These are phyloP conservation scores for Picocystis sp. DNA, from an alignment of 163 green algal genomes.

Conservation along the genomic window DNA sequence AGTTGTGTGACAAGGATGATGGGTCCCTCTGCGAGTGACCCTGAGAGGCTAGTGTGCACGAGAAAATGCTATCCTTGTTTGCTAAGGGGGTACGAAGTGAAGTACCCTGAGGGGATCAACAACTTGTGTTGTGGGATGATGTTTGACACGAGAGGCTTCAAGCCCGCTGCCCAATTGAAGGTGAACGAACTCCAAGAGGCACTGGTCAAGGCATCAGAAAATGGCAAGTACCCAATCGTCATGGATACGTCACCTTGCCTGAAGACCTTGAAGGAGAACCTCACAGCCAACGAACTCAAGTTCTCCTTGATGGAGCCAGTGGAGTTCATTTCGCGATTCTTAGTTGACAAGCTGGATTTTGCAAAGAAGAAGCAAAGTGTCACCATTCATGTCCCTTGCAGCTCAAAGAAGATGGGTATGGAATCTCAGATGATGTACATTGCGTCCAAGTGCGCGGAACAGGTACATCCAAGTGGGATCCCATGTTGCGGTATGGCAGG, in stretches of 20 bases:
- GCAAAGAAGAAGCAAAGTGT: conserved; percentile 53
- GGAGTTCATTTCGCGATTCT: conserved; percentile 80
- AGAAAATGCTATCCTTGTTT: conserved; percentile 65
- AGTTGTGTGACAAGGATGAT: conserved; percentile 92
- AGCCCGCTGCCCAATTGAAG: conserved; percentile 48
- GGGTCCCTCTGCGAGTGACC: conserved; percentile 63
- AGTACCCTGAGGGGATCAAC: conserved; percentile 18
- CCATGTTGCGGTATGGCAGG: conserved; percentile 91
- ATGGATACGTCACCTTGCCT: conserved; percentile 85
- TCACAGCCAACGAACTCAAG: conserved; percentile 47
- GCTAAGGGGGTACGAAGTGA: conserved; percentile 75
- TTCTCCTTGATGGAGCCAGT: conserved; percentile 79
- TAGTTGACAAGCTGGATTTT: conserved; percentile 89
- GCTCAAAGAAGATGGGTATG: conserved; percentile 94
- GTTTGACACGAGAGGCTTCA: conserved; percentile 80
- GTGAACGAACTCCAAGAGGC: conserved; percentile 36
- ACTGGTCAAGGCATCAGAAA: conserved; percentile 56
- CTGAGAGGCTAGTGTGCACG: conserved; percentile 45
- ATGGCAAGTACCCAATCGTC: conserved; percentile 72
- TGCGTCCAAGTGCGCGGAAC: conserved; percentile 40
- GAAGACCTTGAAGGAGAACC: conserved; percentile 51
- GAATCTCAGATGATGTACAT: conserved; percentile 66
- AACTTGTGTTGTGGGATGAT: conserved; percentile 84
- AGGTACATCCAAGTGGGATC: conserved; percentile 59
- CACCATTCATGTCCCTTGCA: conserved; percentile 86